These are phyloP conservation scores for Flaveria floridana DNA, from an alignment of 140 eudicot genomes.

Conservation along the genomic window DNA sequence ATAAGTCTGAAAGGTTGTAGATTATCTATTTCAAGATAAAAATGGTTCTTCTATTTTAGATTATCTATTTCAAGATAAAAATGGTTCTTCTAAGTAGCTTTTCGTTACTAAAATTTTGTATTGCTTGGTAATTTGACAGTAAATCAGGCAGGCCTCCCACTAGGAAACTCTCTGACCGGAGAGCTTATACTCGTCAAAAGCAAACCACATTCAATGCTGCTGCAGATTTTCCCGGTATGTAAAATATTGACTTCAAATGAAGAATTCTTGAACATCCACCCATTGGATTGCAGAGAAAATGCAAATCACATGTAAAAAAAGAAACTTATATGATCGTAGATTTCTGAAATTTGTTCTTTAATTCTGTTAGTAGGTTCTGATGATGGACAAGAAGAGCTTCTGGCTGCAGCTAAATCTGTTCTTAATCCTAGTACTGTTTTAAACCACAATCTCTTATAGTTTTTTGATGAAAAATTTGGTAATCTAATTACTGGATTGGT, in stretches of 20 bases:
- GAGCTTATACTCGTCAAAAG: conserved; percentile 77
- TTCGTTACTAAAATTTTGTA: conserved; percentile 3
- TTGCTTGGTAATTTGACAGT: conserved; percentile 38
- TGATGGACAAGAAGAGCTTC: conserved; percentile 80
- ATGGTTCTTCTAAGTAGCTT: not conserved
- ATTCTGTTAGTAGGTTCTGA: conserved; percentile 62
- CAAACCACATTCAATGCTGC: conserved; percentile 49
- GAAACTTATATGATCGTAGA: conserved; percentile 10
- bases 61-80: not conserved
- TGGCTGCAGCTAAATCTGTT: conserved; percentile 75
- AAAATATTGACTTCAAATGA: conserved; percentile 6
- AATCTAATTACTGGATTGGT: conserved; percentile 26
- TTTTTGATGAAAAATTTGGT: not conserved
- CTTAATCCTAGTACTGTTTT: conserved; percentile 54
- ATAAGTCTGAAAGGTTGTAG: conserved; percentile 69
- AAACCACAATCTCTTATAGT: not conserved
- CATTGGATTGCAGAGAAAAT: not conserved
- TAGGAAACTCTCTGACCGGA: conserved; percentile 82
- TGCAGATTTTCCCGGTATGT: conserved; percentile 70
- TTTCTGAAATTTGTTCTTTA: conserved; percentile 22
- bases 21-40: conserved; percentile 2
- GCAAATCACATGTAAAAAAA: not conserved
- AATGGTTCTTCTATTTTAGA: conserved; percentile 3
- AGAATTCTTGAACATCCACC: conserved; percentile 4
- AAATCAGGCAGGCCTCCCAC: conserved; percentile 77